Base-by-base conservation (phyloP, 768 basidiomycete species). In the Mycena rosella region DNA sequence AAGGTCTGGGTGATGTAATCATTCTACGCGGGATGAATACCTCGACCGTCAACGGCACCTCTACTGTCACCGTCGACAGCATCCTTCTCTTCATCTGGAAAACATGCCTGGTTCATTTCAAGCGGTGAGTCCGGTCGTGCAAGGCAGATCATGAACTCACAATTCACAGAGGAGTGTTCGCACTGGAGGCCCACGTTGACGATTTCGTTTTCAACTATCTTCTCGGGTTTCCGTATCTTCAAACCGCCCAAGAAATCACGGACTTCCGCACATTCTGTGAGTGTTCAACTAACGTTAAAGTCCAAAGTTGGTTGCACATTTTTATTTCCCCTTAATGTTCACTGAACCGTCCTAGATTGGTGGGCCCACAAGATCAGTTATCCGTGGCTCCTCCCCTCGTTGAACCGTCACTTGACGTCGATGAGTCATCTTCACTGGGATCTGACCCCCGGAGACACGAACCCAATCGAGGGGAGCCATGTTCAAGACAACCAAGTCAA, bases 321-420 rank as follows among this genome's bases (percentile, higher is more conserved):
- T n/a, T 27, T 51, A 11, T 11, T 5, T 61, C 22, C 49, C n/a
- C 30, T 9, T 30, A 8, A n/a, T 9, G n/a, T 26, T 30, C 7
- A 13, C 26, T 10, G 20, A 14, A 27, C 6, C 7, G 3, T 29
- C 7, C 8, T 36, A 60, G 59, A 11, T 8, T 63, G 53, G 62
- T 63, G 53, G 52, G 53, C 53, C 1, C 61, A 63, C 52, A 63
- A 63, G 22, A 44, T 53, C 29, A 49, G 61, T n/a, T 63, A 63
- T 53, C 53, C 62, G 10, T 63, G 62, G 62, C 53, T 63, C 2
- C 62, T 63, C 5, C 52, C 53, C 1, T 63, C 53, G 9, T 30
- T 63, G 15, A 63, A 63, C 20, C 62, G 62, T 5, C 42, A 2
- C n/a, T 18, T 62, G 24, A 62, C 38, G 0, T 6, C 7, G 10